These are phyloP conservation scores for Asparagopsis taxiformis DNA, from an alignment of 31 red algal genomes.

Conservation along the genomic window DNA sequence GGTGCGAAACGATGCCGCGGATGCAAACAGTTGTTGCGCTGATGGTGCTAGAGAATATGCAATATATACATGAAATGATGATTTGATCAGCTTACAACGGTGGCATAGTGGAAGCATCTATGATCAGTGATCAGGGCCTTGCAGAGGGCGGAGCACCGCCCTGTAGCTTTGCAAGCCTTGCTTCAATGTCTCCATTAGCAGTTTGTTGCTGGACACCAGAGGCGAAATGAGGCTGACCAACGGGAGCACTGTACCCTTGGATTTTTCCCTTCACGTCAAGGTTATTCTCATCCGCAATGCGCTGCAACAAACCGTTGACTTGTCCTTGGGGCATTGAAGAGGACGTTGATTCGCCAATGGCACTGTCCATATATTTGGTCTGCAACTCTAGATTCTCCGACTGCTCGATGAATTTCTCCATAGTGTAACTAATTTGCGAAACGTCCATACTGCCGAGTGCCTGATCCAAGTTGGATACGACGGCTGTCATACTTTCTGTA, in stretches of 20 bases:
- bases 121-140: neutral
- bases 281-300: conserved; percentile 85
- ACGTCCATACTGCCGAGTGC: conserved; percentile 86
- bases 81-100: neutral
- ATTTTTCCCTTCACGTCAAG: conserved; percentile 70
- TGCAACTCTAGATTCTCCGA: conserved; percentile 85
- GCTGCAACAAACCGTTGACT: conserved; percentile 78
- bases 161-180: conserved; percentile 54
- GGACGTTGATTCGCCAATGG: conserved; percentile 75
- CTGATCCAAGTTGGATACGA: conserved; percentile 68
- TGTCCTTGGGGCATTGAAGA: conserved; percentile 69
- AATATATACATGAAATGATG: neutral
- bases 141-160: conserved; percentile 32
- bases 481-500: conserved; percentile 63
- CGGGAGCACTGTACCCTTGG: conserved; percentile 23
- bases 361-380: conserved; percentile 79
- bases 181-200: conserved; percentile 49
- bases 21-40: too few species aligned
- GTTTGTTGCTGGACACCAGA: neutral
- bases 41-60: too few species aligned
- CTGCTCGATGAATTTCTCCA: conserved; percentile 87
- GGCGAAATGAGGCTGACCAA: conserved; percentile 30
- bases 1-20: too few species aligned
- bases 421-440: conserved; percentile 72
- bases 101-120: neutral